Evolutionary conservation across 2,329 filamentous ascomycete species (phyloP), one percentile per base, ranked within the genome.

Genomic region (Coniochaeta ligniaria): DNA sequence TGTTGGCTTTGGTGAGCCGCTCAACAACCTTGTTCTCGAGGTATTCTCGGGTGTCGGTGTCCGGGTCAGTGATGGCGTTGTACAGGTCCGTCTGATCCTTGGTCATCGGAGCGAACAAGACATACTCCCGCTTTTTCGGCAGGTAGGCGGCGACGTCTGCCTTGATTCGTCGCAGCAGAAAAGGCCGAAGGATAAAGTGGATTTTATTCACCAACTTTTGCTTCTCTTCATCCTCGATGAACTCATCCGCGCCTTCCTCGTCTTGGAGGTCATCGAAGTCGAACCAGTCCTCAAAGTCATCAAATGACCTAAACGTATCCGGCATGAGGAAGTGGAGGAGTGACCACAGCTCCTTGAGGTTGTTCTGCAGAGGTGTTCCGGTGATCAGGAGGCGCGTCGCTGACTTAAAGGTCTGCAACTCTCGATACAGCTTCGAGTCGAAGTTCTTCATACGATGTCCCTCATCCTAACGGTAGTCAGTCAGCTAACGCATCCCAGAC

Each of bases 381-480:
- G 95, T 98, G 36, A 99, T 96, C 1, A 99, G 82, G 0, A 99
- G 81, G 60, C 95, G 84, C 45, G 96, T 97, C 0, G 93, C 92
- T 0, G 94, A 98, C 26, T 88, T 87, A 69, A 98, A 98, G 0
- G 89, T 88, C 64, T 95, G 86, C 0, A 99, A 77, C 66, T 96
- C 92, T 56, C 91, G 89, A 64, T 98, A 96, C 0, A 99, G 80
- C 61, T 91, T 90, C 33, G 94, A 96, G 57, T 98, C 93, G 64
- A 96, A 89, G 65, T 99, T 99, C 78, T 99, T 99, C 82, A 99
- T 87, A 1, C 95, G 89, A 71, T 99, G 95, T 0, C 95, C 95
- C 75, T 99, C 95, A 66, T 99, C 94, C 87, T 90, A 6, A 43
- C 7, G 33, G 70, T 33, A 68, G 70, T 71, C 36, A 72, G 60